phyloP scores from a whole-genome alignment of 1,139 yeast species.

The Yamadazyma mexicana region DNA sequence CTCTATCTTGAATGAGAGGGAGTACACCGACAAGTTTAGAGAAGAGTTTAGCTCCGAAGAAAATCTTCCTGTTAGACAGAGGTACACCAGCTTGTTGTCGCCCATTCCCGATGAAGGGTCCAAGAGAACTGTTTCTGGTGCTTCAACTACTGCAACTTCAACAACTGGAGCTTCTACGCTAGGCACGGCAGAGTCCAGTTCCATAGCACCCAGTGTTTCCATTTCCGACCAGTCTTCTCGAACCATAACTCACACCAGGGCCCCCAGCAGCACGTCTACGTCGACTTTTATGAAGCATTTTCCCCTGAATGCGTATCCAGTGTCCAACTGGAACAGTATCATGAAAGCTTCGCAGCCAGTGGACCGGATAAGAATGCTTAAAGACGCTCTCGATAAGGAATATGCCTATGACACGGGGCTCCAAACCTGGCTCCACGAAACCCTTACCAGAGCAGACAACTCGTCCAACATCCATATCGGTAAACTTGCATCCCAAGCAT shows the following conservation, averaged over 20 bases:
- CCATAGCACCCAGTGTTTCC: constrained; percentile 14
- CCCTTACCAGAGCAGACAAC: constrained; percentile 35
- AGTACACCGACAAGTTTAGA: constrained; percentile 19
- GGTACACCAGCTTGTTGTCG: constrained; percentile 25
- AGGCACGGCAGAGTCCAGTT: constrained; percentile 2
- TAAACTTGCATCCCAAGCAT: constrained; percentile 45
- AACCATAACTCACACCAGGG: constrained; percentile 8
- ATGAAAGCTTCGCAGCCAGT: constrained; percentile 43
- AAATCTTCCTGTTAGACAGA: constrained; percentile 12
- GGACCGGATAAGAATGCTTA: constrained; percentile 41
- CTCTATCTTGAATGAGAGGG: constrained; percentile 32
- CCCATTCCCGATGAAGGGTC: constrained; percentile 13
- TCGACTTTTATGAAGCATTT: constrained; percentile 12
- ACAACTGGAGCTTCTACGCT: not conserved
- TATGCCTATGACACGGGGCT: constrained; percentile 45
- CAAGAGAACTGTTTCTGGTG: constrained; percentile 2
- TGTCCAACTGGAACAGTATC: constrained; percentile 46
- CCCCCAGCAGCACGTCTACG: constrained; percentile 10
- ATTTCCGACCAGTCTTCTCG: constrained; percentile 4
- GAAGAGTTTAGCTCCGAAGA: constrained; percentile 33
- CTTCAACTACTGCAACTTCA: too few relatives aligned
- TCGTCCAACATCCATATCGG: constrained; percentile 45
- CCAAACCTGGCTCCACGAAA: constrained; percentile 45
- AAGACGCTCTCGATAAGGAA: constrained; percentile 44
- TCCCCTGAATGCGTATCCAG: constrained; percentile 29